These are phyloP conservation scores for Colletotrichum eleusines DNA, from an alignment of 2,329 filamentous ascomycete species.

Conservation along the genomic window DNA sequence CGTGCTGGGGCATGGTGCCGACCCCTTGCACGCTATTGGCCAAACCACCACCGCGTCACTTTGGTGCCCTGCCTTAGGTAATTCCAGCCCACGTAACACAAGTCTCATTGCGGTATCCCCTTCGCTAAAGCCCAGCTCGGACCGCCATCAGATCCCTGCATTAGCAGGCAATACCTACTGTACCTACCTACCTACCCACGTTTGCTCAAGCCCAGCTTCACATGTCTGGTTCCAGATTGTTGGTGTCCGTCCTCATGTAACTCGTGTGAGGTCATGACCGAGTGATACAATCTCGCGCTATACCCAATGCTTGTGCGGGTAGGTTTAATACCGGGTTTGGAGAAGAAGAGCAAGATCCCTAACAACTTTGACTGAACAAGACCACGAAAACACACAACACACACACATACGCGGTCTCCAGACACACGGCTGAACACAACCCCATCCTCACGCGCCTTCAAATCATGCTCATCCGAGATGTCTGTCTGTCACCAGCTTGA, in stretches of 20 bases:
- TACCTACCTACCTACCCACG: not conserved
- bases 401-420: not conserved
- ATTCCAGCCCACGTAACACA: constrained; percentile 21
- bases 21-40: not conserved
- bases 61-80: not conserved
- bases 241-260: not conserved
- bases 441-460: not conserved
- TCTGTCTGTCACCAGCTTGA: not conserved
- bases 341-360: not conserved
- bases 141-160: constrained; percentile 31
- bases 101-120: constrained; percentile 19
- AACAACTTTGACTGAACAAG: not conserved
- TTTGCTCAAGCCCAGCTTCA: too few relatives aligned
- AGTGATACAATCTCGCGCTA: too few relatives aligned
- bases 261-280: not conserved
- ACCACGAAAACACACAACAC: too few relatives aligned
- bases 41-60: not conserved
- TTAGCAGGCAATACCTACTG: not conserved
- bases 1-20: not conserved
- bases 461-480: not conserved
- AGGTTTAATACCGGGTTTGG: not conserved
- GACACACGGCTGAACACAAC: not conserved
- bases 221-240: not conserved
- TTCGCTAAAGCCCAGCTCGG: constrained; percentile 29
- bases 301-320: not conserved